These are phyloP conservation scores for Glarea lozoyensis DNA, from an alignment of 495 filamentous ascomycete genomes.

Conservation along the genomic window DNA sequence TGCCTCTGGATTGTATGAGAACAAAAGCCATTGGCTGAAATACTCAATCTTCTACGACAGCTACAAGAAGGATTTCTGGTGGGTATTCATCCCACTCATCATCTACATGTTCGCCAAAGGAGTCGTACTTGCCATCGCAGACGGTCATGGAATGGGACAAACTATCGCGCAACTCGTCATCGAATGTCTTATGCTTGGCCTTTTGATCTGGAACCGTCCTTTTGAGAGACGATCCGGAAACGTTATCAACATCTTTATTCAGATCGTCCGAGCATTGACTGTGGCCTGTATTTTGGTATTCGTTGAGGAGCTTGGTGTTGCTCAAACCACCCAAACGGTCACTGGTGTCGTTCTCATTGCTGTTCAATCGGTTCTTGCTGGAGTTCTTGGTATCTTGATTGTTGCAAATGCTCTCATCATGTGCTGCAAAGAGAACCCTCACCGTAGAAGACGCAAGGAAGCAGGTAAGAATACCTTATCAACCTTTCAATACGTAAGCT, in stretches of 20 bases:
- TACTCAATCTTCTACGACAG: constrained; percentile 97
- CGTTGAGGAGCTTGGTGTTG: constrained; percentile 84
- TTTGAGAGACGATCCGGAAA: constrained; percentile 79
- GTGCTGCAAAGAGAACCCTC: constrained; percentile 80
- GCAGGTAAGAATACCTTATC: constrained; percentile 51
- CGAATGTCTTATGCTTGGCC: constrained; percentile 47
- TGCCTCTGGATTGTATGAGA: constrained; percentile 63
- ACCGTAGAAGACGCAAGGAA: constrained; percentile 76
- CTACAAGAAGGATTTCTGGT: constrained; percentile 91
- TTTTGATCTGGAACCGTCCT: constrained; percentile 78
- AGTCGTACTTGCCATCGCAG: constrained; percentile 73
- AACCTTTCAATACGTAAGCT: neutral
- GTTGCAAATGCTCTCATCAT: constrained; percentile 79
- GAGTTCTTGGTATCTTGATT: constrained; percentile 78
- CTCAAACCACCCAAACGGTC: constrained; percentile 91
- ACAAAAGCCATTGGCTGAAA: constrained; percentile 86
- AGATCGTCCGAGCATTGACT: constrained; percentile 88
- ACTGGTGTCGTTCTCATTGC: constrained; percentile 81
- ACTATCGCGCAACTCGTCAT: constrained; percentile 70
- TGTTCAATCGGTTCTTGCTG: constrained; percentile 79
- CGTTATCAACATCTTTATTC: constrained; percentile 89
- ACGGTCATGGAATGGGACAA: constrained; percentile 81
- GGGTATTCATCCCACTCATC: constrained; percentile 88
- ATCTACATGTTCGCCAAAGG: constrained; percentile 90
- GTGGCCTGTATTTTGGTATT: constrained; percentile 87